phyloP scores from a whole-genome alignment of 495 filamentous ascomycete genomes.

The Saxispiralis lemnorum region DNA sequence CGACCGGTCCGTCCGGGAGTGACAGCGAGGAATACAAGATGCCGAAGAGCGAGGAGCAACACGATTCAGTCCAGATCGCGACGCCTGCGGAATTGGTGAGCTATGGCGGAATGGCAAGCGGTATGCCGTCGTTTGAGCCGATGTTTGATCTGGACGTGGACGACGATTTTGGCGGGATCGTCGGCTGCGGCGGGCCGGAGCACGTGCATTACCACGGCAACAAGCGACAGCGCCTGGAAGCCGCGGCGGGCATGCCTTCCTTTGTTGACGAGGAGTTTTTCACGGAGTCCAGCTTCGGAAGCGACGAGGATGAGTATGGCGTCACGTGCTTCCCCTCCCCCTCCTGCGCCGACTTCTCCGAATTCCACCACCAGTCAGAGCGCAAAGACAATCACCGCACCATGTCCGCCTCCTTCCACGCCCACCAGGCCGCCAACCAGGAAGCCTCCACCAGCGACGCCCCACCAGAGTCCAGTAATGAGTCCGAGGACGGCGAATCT shows the following conservation, averaged over 20 bases:
- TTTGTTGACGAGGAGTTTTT: slow-evolving; percentile 55
- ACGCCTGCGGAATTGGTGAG: slow-evolving; percentile 32
- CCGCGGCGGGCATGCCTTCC: slow-evolving; percentile 32
- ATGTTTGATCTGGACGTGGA: slow-evolving; percentile 86
- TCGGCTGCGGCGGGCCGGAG: slow-evolving; percentile 43
- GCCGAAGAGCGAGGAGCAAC: slow-evolving; percentile 41
- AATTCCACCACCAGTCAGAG: too few species aligned
- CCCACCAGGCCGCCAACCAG: slow-evolving; percentile 22
- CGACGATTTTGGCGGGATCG: slow-evolving; percentile 67
- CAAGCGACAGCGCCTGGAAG: slow-evolving; percentile 61
- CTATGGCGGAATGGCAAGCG: slow-evolving; percentile 45
- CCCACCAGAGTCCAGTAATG: slow-evolving; percentile 7
- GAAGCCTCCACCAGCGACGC: slow-evolving; percentile 26
- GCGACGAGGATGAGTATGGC: slow-evolving; percentile 42
- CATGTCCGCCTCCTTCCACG: slow-evolving; percentile 9
- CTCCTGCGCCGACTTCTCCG: slow-evolving; percentile 13
- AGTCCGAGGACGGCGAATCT: slow-evolving; percentile 21
- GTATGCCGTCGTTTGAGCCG: slow-evolving; percentile 42
- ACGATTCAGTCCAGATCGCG: slow-evolving; percentile 28
- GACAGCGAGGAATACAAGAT: slow-evolving; percentile 66
- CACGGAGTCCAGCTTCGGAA: slow-evolving; percentile 50
- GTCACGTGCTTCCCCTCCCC: slow-evolving; percentile 12
- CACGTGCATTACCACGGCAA: slow-evolving; percentile 48
- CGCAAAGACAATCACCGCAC: too few species aligned
- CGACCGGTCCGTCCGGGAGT: slow-evolving; percentile 50